These are phyloP conservation scores for Ceratocystis albifundus DNA, from an alignment of 2,329 filamentous ascomycete species.

Conservation along the genomic window DNA sequence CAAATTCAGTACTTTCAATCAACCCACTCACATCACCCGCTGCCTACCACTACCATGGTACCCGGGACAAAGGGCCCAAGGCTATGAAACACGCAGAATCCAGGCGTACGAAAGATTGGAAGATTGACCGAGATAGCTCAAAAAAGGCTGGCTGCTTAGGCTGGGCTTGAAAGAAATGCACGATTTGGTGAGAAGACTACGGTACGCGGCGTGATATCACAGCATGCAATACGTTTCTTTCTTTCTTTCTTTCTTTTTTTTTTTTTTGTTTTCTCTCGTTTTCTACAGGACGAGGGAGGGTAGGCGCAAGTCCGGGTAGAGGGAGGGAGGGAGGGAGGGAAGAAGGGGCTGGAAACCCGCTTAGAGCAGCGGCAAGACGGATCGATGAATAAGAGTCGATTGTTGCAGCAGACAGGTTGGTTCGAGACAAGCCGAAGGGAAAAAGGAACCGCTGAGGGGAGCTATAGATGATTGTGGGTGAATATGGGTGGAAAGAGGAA, in stretches of 20 bases:
- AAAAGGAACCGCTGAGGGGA: not conserved
- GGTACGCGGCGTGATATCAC: not conserved
- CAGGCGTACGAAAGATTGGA: not conserved
- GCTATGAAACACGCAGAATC: slow-evolving; percentile 2
- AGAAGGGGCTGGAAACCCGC: too few species aligned
- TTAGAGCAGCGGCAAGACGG: too few species aligned
- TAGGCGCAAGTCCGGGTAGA: too few species aligned
- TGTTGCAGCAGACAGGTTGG: too few species aligned
- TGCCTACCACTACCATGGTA: not conserved
- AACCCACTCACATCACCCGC: too few species aligned
- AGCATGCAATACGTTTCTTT: not conserved
- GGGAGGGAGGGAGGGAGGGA: too few species aligned
- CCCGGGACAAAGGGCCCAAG: not conserved
- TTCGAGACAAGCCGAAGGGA: not conserved
- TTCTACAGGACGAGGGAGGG: too few species aligned
- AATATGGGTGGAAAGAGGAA: not conserved
- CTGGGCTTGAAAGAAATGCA: not conserved
- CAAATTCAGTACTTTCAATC: too few species aligned
- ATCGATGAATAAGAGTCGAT: too few species aligned
- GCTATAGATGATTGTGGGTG: too few species aligned
- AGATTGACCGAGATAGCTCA: not conserved
- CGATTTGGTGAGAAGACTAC: not conserved
- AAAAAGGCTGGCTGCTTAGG: not conserved
- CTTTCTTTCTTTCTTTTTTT: not conserved
- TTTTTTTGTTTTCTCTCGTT: too few species aligned